Base-by-base conservation (phyloP, 768 basidiomycete species). In the Agaricus sinodeliciosus region DNA sequence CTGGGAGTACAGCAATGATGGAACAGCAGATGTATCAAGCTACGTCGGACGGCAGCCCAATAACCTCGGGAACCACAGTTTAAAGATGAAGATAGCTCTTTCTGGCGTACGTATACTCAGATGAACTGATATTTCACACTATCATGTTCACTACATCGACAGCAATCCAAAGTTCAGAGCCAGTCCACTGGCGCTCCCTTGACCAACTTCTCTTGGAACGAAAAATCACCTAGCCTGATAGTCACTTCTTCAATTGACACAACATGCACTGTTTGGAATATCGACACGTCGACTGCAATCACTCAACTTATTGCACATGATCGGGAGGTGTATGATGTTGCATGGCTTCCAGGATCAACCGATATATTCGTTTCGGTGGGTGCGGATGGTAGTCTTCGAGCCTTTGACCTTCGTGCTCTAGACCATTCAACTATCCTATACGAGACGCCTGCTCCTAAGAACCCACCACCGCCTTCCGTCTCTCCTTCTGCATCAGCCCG, bases 211-310 rank as follows among this genome's bases (percentile, higher is more conserved):
- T 94, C 94, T 0, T 99, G 96, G 96, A 97, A 96, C 64, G 85
- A 93, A 61, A 88, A 94, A 63, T 77, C 87, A 0, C 93, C 95
- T 0, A 85, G 83, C 57, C 81, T 91, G 46, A 85, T 98, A 60
- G 95, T 98, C 35, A 99, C 96, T 5, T 94, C 95, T 19, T 96
- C 94, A 7, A 95, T 98, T 61, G 96, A 99, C 65, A 99, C 96
- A 47, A 96, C 94, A 12, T 98, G 95, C 66, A 98, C 96, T 1
- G 89, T 98, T 19, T 99, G 96, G 96, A 96, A 99, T 68, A 90
- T 99, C 64, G 89, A 95, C 62, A 91, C 91, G 3, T 81, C 84
- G 22, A 85, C 88, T 6, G 95, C 96, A 22, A 82, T 98, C 64
- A 99, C 96, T 2, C 96, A 98, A 67, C 82, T 99, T 55, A 95